phyloP scores from a whole-genome alignment of 495 filamentous ascomycete species.

The Hypoxylon intermedium region DNA sequence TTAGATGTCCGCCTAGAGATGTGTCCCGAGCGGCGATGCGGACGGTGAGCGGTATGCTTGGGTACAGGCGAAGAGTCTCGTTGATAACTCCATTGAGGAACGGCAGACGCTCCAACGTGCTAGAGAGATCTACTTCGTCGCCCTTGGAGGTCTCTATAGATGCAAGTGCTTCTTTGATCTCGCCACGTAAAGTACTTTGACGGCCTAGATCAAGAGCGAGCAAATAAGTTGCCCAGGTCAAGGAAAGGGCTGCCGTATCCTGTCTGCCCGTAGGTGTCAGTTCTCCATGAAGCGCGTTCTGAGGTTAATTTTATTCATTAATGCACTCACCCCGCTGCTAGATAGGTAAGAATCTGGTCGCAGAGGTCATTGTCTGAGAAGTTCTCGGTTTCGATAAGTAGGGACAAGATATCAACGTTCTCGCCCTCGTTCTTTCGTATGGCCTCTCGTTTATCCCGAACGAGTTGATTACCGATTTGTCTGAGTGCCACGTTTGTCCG shows the following conservation, averaged over 20 bases:
- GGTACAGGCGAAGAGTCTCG: conserved; percentile 44
- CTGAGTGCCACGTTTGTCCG: conserved; percentile 61
- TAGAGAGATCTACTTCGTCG: conserved; percentile 49
- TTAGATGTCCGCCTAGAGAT: conserved; percentile 57
- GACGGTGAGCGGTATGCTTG: conserved; percentile 58
- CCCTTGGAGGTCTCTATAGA: conserved; percentile 45
- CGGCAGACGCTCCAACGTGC: conserved; percentile 48
- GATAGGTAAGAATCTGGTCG: conserved; percentile 85
- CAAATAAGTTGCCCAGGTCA: conserved; percentile 52
- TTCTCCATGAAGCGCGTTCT: neutral
- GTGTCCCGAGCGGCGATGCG: conserved; percentile 65
- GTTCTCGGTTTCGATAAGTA: conserved; percentile 71
- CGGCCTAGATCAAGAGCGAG: conserved; percentile 48
- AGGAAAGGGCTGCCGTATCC: conserved; percentile 60
- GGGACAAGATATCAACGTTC: conserved; percentile 75
- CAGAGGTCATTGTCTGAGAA: conserved; percentile 77
- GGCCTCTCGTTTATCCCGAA: conserved; percentile 64
- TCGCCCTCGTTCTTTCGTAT: conserved; percentile 55
- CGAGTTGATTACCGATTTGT: conserved; percentile 62
- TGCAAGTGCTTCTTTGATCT: conserved; percentile 62
- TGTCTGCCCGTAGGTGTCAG: conserved; percentile 51
- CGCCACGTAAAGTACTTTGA: conserved; percentile 47
- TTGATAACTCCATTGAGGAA: conserved; percentile 46
- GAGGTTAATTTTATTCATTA: conserved; percentile 37
- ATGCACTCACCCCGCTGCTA: conserved; percentile 67